Base-by-base conservation (phyloP, 345 rosid genomes). In the Populus simonii region DNA sequence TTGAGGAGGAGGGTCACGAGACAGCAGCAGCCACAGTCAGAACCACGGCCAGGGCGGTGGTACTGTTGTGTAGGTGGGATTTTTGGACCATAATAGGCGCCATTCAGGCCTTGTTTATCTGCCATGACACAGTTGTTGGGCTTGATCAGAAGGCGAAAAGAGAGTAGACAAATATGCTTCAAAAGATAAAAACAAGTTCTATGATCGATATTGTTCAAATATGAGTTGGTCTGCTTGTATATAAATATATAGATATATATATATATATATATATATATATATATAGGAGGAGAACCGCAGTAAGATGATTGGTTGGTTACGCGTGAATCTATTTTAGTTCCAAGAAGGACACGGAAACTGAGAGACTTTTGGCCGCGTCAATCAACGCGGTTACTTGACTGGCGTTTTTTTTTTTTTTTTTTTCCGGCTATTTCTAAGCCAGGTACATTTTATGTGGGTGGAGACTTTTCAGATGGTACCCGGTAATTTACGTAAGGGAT, bases 51-150 rank as follows among this genome's bases (percentile, higher is more conserved):
- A 8, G 65, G 91, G 57, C 90, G 83, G 79, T 84, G 90, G 86
- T 87, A 84, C 47, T 72, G 71, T 47, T 77, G 76, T 1, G 89
- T 81, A 0, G 94, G 92, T 53, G 93, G 93, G 74, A 92, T 69
- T 6, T 90, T 74, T 16, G 94, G 91, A 4, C 97, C 97, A 70
- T 92, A 89, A 53, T 88, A 91, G 76, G 95, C 92, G 0, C 93
- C 97, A 79, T 86, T 91, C 25, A 92, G 84, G 15, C 83, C 74
- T 81, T 89, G 89, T 15, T 88, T 85, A 25, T 90, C 96, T 9
- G 84, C 84, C 96, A 92, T 91, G 41, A 22, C 22, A 45, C 6
- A 5, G 41, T 6, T 20, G 36, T n/a, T 59, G 17, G 29, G 59
- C 47, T 23, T 25, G 62, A 59, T 25, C 23, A 70, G 29, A 25